Evolutionary conservation across 108 stramenopile genomes (phyloP), one percentile per base, ranked within the genome.

Genomic region (Mediolabrus comicus): DNA sequence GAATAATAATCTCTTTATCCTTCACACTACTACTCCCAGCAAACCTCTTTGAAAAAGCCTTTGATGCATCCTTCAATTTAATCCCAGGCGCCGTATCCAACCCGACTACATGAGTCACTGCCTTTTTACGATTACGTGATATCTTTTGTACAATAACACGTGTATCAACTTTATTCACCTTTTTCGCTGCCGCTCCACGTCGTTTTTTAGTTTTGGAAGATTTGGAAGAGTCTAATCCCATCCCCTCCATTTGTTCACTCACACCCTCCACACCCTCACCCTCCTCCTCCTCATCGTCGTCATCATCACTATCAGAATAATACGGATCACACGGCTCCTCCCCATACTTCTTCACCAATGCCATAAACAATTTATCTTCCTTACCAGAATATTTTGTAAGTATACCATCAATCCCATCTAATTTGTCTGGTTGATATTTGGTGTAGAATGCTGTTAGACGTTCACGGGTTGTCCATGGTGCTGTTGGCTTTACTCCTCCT

Each of bases 1-100:
- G 98, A 32, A 99, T 88, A 35, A 96, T 95, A 60, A 99, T 92
- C 81, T 96, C 94, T 72, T 95, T 86, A 73, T 97, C 94, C 82
- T 97, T 97, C 7, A 99, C 97, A 52, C 85, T 87, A 17, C 88
- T 87, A 31, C 86, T 86, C 14, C 96, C 97, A 24, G 97, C 97
- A 75, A 99, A 99, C 59, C 87, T 80, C 74, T 94, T 94, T 14
- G 88, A 86, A 62, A 98, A 96, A 11, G 81, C 84, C 71, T 97
- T 98, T 53, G 94, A 68, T 2, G 86, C 96, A 57, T 98, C 97
- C 83, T 99, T 99, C 17, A 99, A 67, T 66, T 98, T 97, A 22
- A 97, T 60, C 34, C 83, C 87, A 5, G 89, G 89, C 16, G 96
- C 84, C 8, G 96, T 93, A 31, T 97, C 96, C 84, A 98, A 85